These are phyloP conservation scores for Zizania palustris DNA, from an alignment of 202 grass and related monocot species.

Conservation along the genomic window DNA sequence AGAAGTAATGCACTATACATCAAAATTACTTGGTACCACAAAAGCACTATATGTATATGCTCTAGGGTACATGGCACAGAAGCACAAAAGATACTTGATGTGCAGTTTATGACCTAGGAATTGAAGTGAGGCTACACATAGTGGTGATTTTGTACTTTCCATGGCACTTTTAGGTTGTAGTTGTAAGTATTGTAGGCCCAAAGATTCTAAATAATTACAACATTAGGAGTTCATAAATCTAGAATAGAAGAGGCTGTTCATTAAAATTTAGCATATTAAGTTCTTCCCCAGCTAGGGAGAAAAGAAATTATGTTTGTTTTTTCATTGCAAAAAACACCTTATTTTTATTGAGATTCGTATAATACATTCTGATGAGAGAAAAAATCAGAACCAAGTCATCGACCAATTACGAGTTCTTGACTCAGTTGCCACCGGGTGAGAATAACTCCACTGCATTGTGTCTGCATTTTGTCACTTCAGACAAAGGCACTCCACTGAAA, in stretches of 20 bases:
- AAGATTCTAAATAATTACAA: neutral
- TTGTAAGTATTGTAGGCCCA: constrained; percentile 8
- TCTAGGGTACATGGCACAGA: neutral
- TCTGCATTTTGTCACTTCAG: constrained; percentile 5
- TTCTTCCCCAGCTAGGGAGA: too few relatives aligned
- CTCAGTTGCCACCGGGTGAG: neutral
- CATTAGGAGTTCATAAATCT: neutral
- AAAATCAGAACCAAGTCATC: neutral
- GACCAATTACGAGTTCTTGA: neutral
- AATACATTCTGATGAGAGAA: too few relatives aligned
- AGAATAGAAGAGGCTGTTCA: neutral
- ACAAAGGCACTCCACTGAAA: neutral
- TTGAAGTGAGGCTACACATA: neutral
- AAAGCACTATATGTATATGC: neutral
- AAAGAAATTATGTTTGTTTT: too few relatives aligned
- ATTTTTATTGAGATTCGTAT: neutral
- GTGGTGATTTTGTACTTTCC: neutral
- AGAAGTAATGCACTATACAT: neutral
- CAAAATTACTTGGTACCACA: constrained; percentile 23
- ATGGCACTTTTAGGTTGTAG: neutral
- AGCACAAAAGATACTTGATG: neutral
- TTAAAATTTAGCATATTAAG: neutral
- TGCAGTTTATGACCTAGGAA: neutral
- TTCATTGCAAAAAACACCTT: neutral
- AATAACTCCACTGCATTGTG: neutral